phyloP scores from a whole-genome alignment of 768 basidiomycete genomes.

The Amanita pallidorosea region DNA sequence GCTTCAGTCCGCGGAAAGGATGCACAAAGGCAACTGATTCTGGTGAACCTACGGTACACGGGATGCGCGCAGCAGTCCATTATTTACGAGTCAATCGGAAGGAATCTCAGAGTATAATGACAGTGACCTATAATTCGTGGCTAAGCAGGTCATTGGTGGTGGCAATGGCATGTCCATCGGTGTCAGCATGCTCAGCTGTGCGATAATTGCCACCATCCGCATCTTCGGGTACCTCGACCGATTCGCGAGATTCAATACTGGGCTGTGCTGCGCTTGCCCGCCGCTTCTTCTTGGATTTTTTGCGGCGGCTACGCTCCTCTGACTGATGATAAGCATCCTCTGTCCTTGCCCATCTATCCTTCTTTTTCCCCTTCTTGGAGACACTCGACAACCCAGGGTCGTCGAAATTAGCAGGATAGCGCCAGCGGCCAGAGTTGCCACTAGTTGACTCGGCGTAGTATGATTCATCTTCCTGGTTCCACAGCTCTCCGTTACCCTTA shows the following conservation, averaged over 20 bases:
- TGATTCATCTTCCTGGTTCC: conserved; percentile 67
- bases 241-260: conserved; percentile 23
- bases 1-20: conserved; percentile 68
- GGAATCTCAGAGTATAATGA: conserved; percentile 51
- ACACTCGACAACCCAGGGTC: conserved; percentile 36
- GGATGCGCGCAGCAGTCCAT: background rate
- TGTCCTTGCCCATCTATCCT: conserved; percentile 80
- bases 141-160: conserved; percentile 39
- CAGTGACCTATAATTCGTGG: conserved; percentile 47
- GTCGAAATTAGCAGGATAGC: conserved; percentile 78
- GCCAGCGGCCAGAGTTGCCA: conserved; percentile 56
- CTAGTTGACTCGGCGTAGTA: conserved; percentile 47
- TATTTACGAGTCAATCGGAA: conserved; percentile 21
- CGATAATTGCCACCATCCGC: conserved; percentile 61
- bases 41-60: background rate
- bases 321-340: conserved; percentile 70
- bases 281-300: conserved; percentile 60
- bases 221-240: conserved; percentile 59
- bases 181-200: conserved; percentile 14
- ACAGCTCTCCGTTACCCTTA: conserved; percentile 52
- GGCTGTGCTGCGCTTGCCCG: conserved; percentile 27
- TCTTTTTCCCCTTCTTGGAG: conserved; percentile 63
- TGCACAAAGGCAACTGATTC: conserved; percentile 27
- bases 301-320: conserved; percentile 30
- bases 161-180: conserved; percentile 16